These are phyloP conservation scores for Colletotrichum lini DNA, from an alignment of 2,329 filamentous ascomycete genomes.

Conservation along the genomic window DNA sequence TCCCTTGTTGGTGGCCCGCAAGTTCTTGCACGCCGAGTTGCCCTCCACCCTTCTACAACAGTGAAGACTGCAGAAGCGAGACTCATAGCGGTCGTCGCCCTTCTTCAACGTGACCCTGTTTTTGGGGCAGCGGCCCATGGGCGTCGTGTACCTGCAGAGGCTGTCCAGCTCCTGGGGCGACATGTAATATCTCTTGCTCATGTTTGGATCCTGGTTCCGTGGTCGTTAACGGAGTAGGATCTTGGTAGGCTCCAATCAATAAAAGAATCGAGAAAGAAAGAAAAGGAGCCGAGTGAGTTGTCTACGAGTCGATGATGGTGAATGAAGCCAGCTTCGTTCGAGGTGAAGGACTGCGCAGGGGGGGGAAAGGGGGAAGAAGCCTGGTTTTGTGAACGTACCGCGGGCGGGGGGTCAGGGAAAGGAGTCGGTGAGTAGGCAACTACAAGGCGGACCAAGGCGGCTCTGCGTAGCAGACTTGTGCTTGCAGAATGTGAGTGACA, in stretches of 20 bases:
- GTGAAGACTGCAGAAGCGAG: conserved; percentile 39
- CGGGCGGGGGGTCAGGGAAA: not conserved
- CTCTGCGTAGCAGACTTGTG: no score
- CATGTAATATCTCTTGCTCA: conserved; percentile 23
- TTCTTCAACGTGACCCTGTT: conserved; percentile 32
- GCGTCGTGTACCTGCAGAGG: conserved; percentile 35
- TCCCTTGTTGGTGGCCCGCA: conserved; percentile 35
- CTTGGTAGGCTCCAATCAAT: not conserved
- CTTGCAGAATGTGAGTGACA: not conserved
- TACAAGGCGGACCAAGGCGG: not conserved
- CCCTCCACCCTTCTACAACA: conserved; percentile 42
- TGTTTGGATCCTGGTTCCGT: not conserved
- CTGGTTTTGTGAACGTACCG: not conserved
- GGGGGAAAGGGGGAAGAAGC: not conserved
- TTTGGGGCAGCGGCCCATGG: conserved; percentile 34
- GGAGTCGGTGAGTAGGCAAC: conserved; percentile 37
- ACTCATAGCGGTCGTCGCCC: conserved; percentile 20
- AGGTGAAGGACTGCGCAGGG: not conserved
- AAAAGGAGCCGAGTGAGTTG: not conserved
- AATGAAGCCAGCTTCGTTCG: not conserved
- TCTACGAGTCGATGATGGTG: no score
- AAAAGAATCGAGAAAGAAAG: not conserved
- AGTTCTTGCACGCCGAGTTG: conserved; percentile 31
- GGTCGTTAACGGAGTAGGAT: not conserved
- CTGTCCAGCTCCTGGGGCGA: conserved; percentile 25